Percentiles rank a stretch among this genome's conserved stretches.
Conservation (phyloP, 495 filamentous ascomycete species). For the Aspergillus nanangensis region DNA sequence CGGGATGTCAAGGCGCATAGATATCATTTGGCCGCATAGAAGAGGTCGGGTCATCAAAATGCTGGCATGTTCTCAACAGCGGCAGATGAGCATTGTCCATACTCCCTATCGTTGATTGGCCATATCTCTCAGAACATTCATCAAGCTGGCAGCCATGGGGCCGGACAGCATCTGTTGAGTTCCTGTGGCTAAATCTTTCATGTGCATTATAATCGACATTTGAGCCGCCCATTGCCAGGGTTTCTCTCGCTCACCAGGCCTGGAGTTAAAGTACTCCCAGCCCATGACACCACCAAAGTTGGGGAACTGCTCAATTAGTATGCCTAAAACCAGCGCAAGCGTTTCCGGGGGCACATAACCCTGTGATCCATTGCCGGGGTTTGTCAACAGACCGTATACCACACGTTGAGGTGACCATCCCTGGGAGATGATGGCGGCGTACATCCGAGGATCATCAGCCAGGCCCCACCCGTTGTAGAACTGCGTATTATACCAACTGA, state of each 20-base stretch:
- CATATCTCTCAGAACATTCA: conserved; percentile 29
- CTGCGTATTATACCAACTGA: conserved; percentile 79
- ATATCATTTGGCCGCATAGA: too few relatives aligned
- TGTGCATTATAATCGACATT: conserved; percentile 49
- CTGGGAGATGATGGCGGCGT: conserved; percentile 55
- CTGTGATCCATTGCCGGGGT: conserved; percentile 57
- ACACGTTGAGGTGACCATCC: conserved; percentile 65
- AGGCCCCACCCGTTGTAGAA: conserved; percentile 82
- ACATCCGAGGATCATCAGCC: conserved; percentile 53
- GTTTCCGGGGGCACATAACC: conserved; percentile 52
- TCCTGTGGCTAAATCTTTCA: conserved; percentile 36
- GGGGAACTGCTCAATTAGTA: conserved; percentile 47
- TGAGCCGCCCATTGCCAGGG: conserved; percentile 71
- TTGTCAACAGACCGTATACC: conserved; percentile 69
- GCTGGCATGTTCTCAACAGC: too few relatives aligned
- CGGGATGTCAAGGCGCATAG: too few relatives aligned
- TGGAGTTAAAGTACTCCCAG: conserved; percentile 80
- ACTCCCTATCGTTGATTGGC: neutral
- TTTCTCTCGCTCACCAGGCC: conserved; percentile 49
- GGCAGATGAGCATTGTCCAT: too few relatives aligned
- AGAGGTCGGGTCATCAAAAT: too few relatives aligned
- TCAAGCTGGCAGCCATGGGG: conserved; percentile 24
- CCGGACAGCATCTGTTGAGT: conserved; percentile 26
- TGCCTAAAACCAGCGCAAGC: conserved; percentile 37
- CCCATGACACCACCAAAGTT: conserved; percentile 79